phyloP scores from a whole-genome alignment of 805 yeast species.

The Ogataea kodamae region DNA sequence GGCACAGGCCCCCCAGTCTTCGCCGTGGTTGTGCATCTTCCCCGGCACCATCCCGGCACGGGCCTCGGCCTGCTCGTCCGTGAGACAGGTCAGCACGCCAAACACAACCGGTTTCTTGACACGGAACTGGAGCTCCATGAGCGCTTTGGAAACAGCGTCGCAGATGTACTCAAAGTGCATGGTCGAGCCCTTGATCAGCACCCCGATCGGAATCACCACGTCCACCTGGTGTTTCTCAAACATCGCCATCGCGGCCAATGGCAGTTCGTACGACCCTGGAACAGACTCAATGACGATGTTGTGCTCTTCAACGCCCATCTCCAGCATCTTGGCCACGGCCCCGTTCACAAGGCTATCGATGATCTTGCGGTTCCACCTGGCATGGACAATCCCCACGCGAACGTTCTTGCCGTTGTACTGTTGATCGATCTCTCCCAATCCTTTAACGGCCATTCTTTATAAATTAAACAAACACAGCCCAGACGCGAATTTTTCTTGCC shows the following conservation, averaged over 20 bases:
- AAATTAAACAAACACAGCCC: too few species aligned
- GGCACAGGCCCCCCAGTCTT: slow-evolving; percentile 98
- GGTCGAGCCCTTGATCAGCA: slow-evolving; percentile 91
- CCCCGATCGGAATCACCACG: slow-evolving; percentile 92
- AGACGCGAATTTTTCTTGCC: too few species aligned
- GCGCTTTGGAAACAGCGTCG: slow-evolving; percentile 78
- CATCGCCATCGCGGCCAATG: slow-evolving; percentile 66
- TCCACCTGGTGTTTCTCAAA: slow-evolving; percentile 55
- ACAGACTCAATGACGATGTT: slow-evolving; percentile 81
- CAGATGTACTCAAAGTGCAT: slow-evolving; percentile 98
- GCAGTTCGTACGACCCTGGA: slow-evolving; percentile 94
- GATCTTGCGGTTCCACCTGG: slow-evolving; percentile 86
- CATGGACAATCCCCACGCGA: slow-evolving; percentile 84
- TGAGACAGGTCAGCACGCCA: slow-evolving; percentile 89
- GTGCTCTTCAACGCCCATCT: slow-evolving; percentile 67
- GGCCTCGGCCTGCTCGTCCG: slow-evolving; percentile 89
- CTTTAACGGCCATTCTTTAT: slow-evolving; percentile 71
- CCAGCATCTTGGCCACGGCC: slow-evolving; percentile 54
- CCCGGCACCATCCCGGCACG: slow-evolving; percentile 82
- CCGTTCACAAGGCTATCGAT: slow-evolving; percentile 81
- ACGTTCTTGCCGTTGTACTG: slow-evolving; percentile 53
- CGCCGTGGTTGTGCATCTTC: slow-evolving; percentile 92
- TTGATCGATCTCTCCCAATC: slow-evolving; percentile 58
- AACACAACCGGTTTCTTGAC: slow-evolving; percentile 79
- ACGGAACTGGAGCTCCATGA: slow-evolving; percentile 77